Conservation (phyloP, 371 early-diverging fungal genomes). For the Mucor saturninus region DNA sequence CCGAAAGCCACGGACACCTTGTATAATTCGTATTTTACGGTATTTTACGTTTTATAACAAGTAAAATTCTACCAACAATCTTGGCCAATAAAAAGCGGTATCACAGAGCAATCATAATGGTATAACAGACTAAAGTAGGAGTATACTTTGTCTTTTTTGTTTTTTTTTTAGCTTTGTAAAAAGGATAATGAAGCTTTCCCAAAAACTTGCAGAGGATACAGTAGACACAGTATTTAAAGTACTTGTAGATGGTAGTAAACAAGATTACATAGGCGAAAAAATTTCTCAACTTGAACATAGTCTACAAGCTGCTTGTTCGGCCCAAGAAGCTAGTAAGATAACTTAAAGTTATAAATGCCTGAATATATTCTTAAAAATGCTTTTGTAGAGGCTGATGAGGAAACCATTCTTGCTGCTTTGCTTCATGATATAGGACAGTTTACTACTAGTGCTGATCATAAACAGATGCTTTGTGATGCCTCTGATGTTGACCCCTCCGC, state of each 20-base stretch:
- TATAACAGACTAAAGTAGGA: too few relatives aligned
- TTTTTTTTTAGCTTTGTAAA: neutral
- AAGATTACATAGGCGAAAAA: slow-evolving; percentile 58
- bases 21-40: slow-evolving; percentile 4
- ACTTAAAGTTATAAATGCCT: neutral
- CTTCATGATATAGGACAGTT: slow-evolving; percentile 67
- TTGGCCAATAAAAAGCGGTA: too few relatives aligned
- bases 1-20: neutral
- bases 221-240: slow-evolving; percentile 48
- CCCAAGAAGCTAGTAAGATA: slow-evolving; percentile 36
- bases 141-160: neutral
- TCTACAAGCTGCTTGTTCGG: slow-evolving; percentile 55
- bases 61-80: neutral
- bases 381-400: slow-evolving; percentile 47
- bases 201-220: slow-evolving; percentile 18
- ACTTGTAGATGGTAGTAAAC: slow-evolving; percentile 52
- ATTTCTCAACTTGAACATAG: slow-evolving; percentile 61
- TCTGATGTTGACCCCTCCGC: slow-evolving; percentile 29
- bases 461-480: slow-evolving; percentile 52
- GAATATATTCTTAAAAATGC: neutral
- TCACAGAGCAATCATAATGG: too few relatives aligned
- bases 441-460: slow-evolving; percentile 46
- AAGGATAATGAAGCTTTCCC: slow-evolving; percentile 3
- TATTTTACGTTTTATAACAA: slow-evolving; percentile 6
- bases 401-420: slow-evolving; percentile 56